These are phyloP conservation scores for Castanopsis chinensis DNA, from an alignment of 306 rosid species.

Conservation along the genomic window DNA sequence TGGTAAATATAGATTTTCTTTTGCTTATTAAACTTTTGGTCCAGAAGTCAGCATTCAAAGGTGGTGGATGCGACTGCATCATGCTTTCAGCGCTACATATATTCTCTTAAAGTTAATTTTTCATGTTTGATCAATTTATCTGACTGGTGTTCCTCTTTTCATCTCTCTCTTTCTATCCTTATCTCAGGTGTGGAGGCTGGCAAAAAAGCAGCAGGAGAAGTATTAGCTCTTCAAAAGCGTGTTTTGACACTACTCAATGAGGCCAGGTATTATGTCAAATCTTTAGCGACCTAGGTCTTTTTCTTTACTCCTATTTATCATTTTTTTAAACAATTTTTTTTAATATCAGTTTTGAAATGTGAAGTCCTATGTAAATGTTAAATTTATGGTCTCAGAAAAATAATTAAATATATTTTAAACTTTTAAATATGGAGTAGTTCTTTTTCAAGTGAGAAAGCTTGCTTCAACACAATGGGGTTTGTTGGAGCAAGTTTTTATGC, in stretches of 20 bases:
- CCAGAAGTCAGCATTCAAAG: not conserved
- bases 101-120: not conserved
- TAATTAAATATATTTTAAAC: not conserved
- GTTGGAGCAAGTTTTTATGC: not conserved
- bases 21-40: not conserved
- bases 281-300: not conserved
- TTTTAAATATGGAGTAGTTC: not conserved
- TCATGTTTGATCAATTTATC: not conserved
- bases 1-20: conserved; percentile 47
- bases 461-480: not conserved
- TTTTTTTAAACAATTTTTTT: not conserved
- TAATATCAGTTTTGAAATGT: not conserved
- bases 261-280: conserved; percentile 56
- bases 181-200: conserved; percentile 90
- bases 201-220: conserved; percentile 90
- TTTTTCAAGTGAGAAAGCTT: not conserved
- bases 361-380: not conserved
- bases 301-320: not conserved
- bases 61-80: not conserved
- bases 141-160: not conserved
- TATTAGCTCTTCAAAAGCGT: conserved; percentile 90
- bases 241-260: conserved; percentile 82
- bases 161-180: conserved; percentile 1
- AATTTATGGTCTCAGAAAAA: not conserved
- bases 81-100: conserved; percentile 2